Evolutionary conservation across 352 stramenopile species (phyloP), one percentile per base, ranked within the genome.

Genomic region (Phytophthora parvispora): DNA sequence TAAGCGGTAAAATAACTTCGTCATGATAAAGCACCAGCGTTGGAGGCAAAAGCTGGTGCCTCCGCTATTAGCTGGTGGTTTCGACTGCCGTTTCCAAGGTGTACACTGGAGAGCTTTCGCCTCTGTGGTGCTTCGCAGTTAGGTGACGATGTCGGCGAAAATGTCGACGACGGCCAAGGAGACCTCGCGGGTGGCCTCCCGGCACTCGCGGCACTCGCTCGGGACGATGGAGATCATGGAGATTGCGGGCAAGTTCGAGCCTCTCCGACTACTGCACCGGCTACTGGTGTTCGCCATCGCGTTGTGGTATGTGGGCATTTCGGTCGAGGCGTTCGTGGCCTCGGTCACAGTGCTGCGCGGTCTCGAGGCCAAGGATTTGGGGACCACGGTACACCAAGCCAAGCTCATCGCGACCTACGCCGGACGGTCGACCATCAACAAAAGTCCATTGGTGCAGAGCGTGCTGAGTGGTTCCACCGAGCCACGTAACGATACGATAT

Each of bases 401-500:
- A 55, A 6, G 6, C 48, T 82, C 16, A 77, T 82, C 29, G 62
- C 27, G 3, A 38, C 22, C 8, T 80, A 73, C 36, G 43, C 60
- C 9, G 74, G 74, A 2, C 36, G n/a, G 3, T 43, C n/a, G 13
- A 64, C 47, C 0, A 60, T 82, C 16, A 52, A 68, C 7, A 57
- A 83, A 1, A 76, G 68, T 25, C 63, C 49, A 9, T 47, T 81
- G 7, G 28, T 83, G 15, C 47, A 69, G 18, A 45, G 62, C n/a
- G 32, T 71, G 6, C 56, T 73, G 12, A 18, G 47, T 13, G 54
- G 64, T 28, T 56, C 43, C 29, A 79, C 67, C 7, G 60, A 60
- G 6, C 69, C 48, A 1, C 66, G 70, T 0, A 56, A 61, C 22
- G 69, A 67, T 24, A 72, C 64, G 16, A 27, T 86, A 15, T 86